Conservation (phyloP, 306 rosid species). For the Cucurbita argyrosperma region DNA sequence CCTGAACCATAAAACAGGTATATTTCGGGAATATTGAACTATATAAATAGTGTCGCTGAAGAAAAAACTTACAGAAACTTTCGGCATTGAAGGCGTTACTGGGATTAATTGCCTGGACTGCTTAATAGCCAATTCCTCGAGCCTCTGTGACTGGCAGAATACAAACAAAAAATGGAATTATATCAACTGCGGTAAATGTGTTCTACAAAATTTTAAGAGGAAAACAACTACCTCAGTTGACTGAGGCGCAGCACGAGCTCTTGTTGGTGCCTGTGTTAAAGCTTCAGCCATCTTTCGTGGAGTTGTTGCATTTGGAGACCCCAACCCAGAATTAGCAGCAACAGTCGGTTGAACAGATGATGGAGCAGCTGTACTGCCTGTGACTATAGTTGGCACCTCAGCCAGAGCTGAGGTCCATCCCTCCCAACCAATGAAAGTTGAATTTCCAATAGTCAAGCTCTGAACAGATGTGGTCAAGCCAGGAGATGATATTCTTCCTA, state of each 20-base stretch:
- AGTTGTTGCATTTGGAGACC: slow-evolving; percentile 33
- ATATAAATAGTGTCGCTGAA: background rate
- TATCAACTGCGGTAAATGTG: background rate
- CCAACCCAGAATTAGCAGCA: slow-evolving; percentile 30
- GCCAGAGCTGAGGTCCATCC: slow-evolving; percentile 96
- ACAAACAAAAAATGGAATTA: slow-evolving; percentile 6
- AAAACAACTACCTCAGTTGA: slow-evolving; percentile 22
- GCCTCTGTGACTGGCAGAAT: slow-evolving; percentile 85
- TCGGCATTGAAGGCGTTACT: slow-evolving; percentile 81
- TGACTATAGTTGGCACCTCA: slow-evolving; percentile 56
- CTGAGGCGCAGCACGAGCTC: slow-evolving; percentile 57
- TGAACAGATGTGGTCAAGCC: slow-evolving; percentile 64
- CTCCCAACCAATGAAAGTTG: slow-evolving; percentile 79
- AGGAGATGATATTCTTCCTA: slow-evolving; percentile 71
- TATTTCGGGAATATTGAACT: background rate
- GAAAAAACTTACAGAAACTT: slow-evolving; percentile 38
- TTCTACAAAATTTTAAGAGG: background rate
- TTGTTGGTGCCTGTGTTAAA: slow-evolving; percentile 68
- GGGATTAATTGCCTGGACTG: slow-evolving; percentile 94
- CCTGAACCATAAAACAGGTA: background rate
- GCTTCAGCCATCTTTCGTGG: slow-evolving; percentile 99
- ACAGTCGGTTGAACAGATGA: slow-evolving; percentile 38
- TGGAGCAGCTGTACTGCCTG: slow-evolving; percentile 49
- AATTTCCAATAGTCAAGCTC: slow-evolving; percentile 53
- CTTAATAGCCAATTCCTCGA: slow-evolving; percentile 87